Conservation (phyloP, 2,329 filamentous ascomycete genomes). For the Verticillium nubilum region DNA sequence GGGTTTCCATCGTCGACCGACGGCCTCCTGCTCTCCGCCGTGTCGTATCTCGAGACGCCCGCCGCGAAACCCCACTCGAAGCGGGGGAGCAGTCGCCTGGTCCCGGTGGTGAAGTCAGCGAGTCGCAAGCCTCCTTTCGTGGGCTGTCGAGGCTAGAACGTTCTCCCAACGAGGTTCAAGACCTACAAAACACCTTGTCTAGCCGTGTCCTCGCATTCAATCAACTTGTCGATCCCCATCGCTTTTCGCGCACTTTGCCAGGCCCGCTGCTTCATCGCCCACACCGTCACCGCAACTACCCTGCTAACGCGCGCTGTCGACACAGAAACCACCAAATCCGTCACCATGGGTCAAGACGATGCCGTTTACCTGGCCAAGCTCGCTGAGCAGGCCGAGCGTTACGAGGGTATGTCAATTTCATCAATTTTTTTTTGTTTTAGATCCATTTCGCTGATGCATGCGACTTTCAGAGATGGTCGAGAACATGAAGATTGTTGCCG, state of each 20-base stretch:
- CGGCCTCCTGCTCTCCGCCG: neutral
- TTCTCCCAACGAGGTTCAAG: neutral
- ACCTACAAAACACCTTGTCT: constrained; percentile 6
- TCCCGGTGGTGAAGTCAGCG: constrained; percentile 12
- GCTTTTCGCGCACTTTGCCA: neutral
- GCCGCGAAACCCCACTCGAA: constrained; percentile 13
- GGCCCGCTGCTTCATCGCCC: neutral
- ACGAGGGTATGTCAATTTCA: constrained; percentile 77
- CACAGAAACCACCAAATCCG: constrained; percentile 19
- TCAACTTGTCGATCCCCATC: constrained; percentile 11
- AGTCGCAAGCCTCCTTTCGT: constrained; percentile 11
- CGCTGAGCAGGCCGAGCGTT: constrained; percentile 99
- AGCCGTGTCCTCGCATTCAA: constrained; percentile 9
- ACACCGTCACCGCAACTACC: neutral
- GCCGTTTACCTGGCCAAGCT: constrained; percentile 99
- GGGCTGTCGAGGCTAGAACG: neutral
- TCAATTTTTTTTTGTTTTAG: neutral
- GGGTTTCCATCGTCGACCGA: neutral
- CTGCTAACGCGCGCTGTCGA: neutral
- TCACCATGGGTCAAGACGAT: constrained; percentile 98
- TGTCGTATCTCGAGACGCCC: neutral
- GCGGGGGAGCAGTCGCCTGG: constrained; percentile 7
- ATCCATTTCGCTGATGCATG: constrained; percentile 6
- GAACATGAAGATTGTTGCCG: constrained; percentile 99
- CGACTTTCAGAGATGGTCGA: constrained; percentile 83